phyloP scores from a whole-genome alignment of 345 rosid species.

The Eucalyptus lansdowneana region DNA sequence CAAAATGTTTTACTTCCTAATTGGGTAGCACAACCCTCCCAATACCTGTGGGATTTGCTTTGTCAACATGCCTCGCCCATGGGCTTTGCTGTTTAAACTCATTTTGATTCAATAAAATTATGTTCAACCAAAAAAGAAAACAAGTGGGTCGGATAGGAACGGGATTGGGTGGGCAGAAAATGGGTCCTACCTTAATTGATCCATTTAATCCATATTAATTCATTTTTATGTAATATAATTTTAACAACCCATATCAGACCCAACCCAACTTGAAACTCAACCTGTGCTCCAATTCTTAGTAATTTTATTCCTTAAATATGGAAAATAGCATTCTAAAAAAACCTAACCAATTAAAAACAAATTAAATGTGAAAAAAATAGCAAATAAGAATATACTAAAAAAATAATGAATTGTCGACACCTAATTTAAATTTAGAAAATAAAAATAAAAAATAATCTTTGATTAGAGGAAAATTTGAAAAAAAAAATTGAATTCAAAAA shows the following conservation, averaged over 20 bases:
- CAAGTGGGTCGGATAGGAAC: background rate
- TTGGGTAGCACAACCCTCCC: background rate
- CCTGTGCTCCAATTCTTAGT: accelerated
- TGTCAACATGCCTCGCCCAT: background rate
- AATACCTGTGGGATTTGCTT: background rate
- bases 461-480: too few relatives aligned
- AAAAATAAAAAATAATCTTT: too few relatives aligned
- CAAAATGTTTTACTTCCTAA: background rate
- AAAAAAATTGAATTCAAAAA: too few relatives aligned
- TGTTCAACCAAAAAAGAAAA: background rate
- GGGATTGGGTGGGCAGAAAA: background rate
- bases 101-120: background rate
- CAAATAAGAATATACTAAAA: background rate
- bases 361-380: too few relatives aligned
- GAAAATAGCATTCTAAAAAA: background rate
- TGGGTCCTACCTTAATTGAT: accelerated
- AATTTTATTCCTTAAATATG: too few relatives aligned
- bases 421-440: too few relatives aligned
- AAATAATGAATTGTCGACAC: too few relatives aligned
- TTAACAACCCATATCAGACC: background rate
- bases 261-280: background rate
- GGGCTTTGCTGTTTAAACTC: background rate
- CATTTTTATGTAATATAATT: background rate
- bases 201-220: background rate
- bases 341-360: background rate